Conservation (phyloP, 108 stramenopile species). For the Epithemia pelagica region DNA sequence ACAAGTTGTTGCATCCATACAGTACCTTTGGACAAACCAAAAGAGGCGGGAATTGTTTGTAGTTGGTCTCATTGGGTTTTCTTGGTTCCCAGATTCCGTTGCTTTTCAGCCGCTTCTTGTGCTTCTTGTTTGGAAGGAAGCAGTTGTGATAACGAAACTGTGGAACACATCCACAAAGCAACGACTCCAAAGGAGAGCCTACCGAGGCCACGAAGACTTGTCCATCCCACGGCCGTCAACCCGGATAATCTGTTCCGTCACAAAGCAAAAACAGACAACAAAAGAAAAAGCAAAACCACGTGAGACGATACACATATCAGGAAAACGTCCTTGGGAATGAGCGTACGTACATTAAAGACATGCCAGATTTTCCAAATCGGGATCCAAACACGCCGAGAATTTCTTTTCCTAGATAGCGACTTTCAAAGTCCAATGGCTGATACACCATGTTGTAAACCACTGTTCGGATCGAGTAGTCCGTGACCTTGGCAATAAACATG, state of each 20-base stretch:
- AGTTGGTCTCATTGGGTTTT: background rate
- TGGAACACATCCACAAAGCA: slow-evolving; percentile 29
- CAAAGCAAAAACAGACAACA: background rate
- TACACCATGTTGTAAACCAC: slow-evolving; percentile 72
- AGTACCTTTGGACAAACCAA: too few species aligned
- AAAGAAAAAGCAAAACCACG: background rate
- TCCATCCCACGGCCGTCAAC: slow-evolving; percentile 1
- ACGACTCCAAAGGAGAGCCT: slow-evolving; percentile 14
- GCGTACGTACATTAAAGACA: slow-evolving; percentile 38
- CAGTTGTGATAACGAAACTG: slow-evolving; percentile 28
- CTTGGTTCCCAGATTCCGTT: slow-evolving; percentile 18
- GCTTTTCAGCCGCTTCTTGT: slow-evolving; percentile 30
- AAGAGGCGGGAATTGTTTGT: too few species aligned
- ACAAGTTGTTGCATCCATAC: too few species aligned
- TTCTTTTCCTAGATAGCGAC: slow-evolving; percentile 74
- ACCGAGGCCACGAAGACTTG: background rate
- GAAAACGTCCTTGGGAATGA: too few species aligned
- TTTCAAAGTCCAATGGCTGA: slow-evolving; percentile 76
- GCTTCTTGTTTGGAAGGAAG: slow-evolving; percentile 38
- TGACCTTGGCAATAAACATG: slow-evolving; percentile 50
- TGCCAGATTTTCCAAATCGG: slow-evolving; percentile 82
- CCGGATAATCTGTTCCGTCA: slow-evolving; percentile 22
- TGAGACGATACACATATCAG: too few species aligned
- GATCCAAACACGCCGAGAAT: slow-evolving; percentile 83
- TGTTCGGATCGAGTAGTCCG: slow-evolving; percentile 69